phyloP scores from a whole-genome alignment of 169 alveolate genomes.

The Hepatocystis sp. region DNA sequence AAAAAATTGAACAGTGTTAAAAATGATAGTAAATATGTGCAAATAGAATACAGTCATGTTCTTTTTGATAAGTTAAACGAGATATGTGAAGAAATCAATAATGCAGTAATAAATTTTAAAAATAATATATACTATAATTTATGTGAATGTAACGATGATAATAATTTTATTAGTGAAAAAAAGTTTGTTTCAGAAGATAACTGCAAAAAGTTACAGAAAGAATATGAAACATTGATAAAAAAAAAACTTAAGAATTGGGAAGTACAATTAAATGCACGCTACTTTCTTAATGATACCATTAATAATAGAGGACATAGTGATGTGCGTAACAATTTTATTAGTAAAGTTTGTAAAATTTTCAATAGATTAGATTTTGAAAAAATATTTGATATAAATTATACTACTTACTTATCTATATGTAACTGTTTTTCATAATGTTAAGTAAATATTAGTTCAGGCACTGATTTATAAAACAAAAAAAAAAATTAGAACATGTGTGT shows the following conservation, averaged over 20 bases:
- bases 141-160: not conserved
- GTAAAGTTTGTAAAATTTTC: not conserved
- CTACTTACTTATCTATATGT: not conserved
- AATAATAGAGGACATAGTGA: not conserved
- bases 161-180: not conserved
- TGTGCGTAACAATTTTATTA: not conserved
- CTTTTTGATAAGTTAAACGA: not conserved
- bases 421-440: too few species aligned
- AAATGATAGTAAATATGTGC: not conserved
- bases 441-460: too few species aligned
- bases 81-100: not conserved
- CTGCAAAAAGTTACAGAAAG: not conserved
- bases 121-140: slow-evolving; percentile 3
- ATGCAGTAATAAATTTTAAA: not conserved
- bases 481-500: too few species aligned
- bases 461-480: too few species aligned
- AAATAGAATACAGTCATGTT: not conserved
- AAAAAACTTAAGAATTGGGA: not conserved
- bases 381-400: slow-evolving; percentile 5
- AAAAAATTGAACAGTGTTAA: not conserved
- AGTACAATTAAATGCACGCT: not conserved
- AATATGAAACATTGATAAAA: not conserved
- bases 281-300: not conserved
- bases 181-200: not conserved
- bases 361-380: slow-evolving; percentile 4